Evolutionary conservation across 805 yeast genomes (phyloP).

Genomic region (Saturnispora besseyi): DNA sequence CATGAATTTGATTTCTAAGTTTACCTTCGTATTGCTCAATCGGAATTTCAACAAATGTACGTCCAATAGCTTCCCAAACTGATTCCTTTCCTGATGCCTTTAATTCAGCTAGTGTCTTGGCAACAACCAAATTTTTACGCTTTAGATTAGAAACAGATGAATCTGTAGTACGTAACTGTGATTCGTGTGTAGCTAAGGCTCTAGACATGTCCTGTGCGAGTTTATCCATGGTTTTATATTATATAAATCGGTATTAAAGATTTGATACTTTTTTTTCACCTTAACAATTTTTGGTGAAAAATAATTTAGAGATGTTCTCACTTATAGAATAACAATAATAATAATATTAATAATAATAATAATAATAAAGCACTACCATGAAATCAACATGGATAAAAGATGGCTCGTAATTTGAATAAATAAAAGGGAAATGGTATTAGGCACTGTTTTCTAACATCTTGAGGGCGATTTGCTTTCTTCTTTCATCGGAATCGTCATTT

Average conservation of each 20-base stretch:
- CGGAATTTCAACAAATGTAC: constrained; percentile 48
- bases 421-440: background rate
- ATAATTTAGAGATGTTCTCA: background rate
- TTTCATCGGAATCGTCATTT: constrained; percentile 48
- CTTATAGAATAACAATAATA: background rate
- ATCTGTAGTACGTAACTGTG: constrained; percentile 5
- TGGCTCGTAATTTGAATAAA: background rate
- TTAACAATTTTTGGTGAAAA: background rate
- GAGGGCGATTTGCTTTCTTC: constrained; percentile 69
- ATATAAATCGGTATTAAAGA: background rate
- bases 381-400: too few relatives aligned
- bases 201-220: constrained; percentile 6
- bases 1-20: constrained; percentile 43
- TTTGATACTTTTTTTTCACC: background rate
- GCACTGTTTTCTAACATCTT: constrained; percentile 57
- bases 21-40: constrained; percentile 38
- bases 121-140: constrained; percentile 44
- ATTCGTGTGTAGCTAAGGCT: constrained; percentile 5
- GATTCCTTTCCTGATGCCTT: constrained; percentile 33
- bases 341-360: background rate
- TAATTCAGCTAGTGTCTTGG: constrained; percentile 50
- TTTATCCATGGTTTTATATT: constrained; percentile 1
- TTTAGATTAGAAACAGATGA: constrained; percentile 38
- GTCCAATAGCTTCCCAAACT: constrained; percentile 85
- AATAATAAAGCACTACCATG: background rate